These are phyloP conservation scores for Lentinula novae-zelandiae DNA, from an alignment of 1,284 basidiomycete genomes.

Conservation along the genomic window DNA sequence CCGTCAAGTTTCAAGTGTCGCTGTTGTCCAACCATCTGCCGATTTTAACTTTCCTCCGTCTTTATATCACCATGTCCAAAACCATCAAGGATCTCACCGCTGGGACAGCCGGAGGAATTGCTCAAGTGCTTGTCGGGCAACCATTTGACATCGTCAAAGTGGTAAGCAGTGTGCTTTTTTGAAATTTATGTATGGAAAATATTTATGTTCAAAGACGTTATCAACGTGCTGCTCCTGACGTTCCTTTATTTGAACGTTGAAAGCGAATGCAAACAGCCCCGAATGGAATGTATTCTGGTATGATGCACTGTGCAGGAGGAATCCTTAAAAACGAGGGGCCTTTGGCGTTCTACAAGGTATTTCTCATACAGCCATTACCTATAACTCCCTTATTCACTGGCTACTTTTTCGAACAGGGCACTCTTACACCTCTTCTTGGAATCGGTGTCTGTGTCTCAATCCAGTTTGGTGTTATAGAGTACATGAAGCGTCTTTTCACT, in stretches of 20 bases:
- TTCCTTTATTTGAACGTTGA: constrained; percentile 6
- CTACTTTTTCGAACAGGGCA: constrained; percentile 58
- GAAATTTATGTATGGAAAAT: constrained; percentile 11
- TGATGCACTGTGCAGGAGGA: constrained; percentile 85
- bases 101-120: constrained; percentile 84
- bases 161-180: constrained; percentile 42
- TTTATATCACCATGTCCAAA: constrained; percentile 23
- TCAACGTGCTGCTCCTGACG: background rate
- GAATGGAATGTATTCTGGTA: constrained; percentile 84
- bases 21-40: background rate
- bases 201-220: constrained; percentile 14
- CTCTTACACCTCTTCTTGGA: constrained; percentile 88
- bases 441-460: constrained; percentile 96
- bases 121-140: constrained; percentile 91
- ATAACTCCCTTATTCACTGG: constrained; percentile 2
- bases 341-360: constrained; percentile 93
- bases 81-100: constrained; percentile 78
- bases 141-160: constrained; percentile 98
- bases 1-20: background rate
- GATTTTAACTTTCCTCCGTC: background rate
- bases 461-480: constrained; percentile 93
- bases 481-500: constrained; percentile 82
- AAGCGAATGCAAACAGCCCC: constrained; percentile 94
- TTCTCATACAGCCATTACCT: constrained; percentile 2
- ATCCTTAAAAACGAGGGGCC: constrained; percentile 92